Conservation (phyloP, 2,329 filamentous ascomycete species). For the Trichophaea hybrida region DNA sequence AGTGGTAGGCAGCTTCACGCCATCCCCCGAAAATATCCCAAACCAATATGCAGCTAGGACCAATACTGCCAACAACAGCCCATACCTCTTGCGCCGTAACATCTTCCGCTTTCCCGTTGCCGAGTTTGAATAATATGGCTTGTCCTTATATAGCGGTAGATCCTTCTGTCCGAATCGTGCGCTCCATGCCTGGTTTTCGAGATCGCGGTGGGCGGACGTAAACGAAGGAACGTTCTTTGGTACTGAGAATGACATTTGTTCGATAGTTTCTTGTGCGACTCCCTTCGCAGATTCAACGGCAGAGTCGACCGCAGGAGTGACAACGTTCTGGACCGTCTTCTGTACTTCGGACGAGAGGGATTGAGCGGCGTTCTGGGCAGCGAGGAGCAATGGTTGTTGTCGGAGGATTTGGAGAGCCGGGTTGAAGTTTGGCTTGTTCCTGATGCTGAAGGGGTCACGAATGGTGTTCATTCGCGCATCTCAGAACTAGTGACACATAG, state of each 20-base stretch:
- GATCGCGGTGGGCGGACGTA: conserved; percentile 46
- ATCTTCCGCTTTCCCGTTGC: conserved; percentile 41
- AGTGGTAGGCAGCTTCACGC: conserved; percentile 29
- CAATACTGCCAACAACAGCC: conserved; percentile 35
- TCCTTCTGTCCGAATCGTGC: conserved; percentile 47
- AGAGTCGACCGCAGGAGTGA: conserved; percentile 15
- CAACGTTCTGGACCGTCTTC: conserved; percentile 4
- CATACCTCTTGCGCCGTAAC: conserved; percentile 46
- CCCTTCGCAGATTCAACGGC: conserved; percentile 20
- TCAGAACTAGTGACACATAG: background rate
- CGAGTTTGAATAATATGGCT: conserved; percentile 62
- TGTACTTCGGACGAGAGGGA: conserved; percentile 14
- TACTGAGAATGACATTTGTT: conserved; percentile 44
- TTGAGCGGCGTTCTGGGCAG: conserved; percentile 9
- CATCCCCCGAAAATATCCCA: conserved; percentile 40
- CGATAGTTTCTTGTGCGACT: conserved; percentile 17
- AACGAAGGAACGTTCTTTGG: conserved; percentile 59
- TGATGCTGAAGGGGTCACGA: conserved; percentile 24
- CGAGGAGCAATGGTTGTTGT: conserved; percentile 6
- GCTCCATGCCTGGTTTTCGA: conserved; percentile 54
- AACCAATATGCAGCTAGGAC: conserved; percentile 48
- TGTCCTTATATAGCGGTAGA: conserved; percentile 97
- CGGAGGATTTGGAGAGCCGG: conserved; percentile 17
- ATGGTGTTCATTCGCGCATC: conserved; percentile 23
- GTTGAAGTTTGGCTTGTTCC: conserved; percentile 14